A percentile compares a stretch with the other conserved stretches of the same genome.
phyloP scores from a whole-genome alignment of 169 alveolate genomes.

The Cryptosporidium viatorum region DNA sequence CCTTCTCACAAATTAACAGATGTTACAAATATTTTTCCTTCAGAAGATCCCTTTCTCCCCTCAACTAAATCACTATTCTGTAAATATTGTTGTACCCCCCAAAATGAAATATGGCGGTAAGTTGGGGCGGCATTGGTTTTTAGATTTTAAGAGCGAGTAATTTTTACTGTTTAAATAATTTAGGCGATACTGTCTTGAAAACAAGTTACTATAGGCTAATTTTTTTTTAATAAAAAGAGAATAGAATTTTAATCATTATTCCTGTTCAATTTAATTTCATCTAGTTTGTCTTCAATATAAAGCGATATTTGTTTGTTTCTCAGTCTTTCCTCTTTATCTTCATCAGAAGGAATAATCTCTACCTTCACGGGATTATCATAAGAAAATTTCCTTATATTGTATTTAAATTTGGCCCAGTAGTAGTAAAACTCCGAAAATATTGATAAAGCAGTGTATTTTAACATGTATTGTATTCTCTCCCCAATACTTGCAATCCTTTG shows the following conservation, averaged over 20 bases:
- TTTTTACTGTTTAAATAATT: background rate
- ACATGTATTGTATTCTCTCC: background rate
- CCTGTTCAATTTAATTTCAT: background rate
- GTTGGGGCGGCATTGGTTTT: conserved; percentile 1
- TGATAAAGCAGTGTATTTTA: conserved; percentile 10
- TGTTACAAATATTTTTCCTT: background rate
- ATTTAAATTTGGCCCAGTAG: conserved; percentile 38
- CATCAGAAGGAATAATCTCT: background rate
- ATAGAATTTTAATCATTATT: background rate
- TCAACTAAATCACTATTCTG: background rate
- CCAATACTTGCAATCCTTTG: background rate
- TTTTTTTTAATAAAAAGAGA: background rate
- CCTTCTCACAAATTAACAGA: conserved; percentile 46
- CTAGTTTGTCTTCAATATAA: conserved; percentile 6
- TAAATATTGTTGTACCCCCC: conserved; percentile 1
- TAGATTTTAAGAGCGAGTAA: conserved; percentile 30
- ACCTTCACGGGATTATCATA: background rate
- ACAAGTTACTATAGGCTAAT: background rate
- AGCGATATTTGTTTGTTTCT: conserved; percentile 6
- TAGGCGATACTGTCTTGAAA: background rate
- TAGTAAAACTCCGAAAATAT: conserved; percentile 44
- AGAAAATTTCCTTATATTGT: conserved; percentile 1
- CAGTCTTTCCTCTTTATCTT: background rate
- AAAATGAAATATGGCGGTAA: background rate
- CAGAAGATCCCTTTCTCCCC: conserved; percentile 5